Evolutionary conservation across 2,329 filamentous ascomycete species (phyloP).

Genomic region (Ceratocystis papillata): DNA sequence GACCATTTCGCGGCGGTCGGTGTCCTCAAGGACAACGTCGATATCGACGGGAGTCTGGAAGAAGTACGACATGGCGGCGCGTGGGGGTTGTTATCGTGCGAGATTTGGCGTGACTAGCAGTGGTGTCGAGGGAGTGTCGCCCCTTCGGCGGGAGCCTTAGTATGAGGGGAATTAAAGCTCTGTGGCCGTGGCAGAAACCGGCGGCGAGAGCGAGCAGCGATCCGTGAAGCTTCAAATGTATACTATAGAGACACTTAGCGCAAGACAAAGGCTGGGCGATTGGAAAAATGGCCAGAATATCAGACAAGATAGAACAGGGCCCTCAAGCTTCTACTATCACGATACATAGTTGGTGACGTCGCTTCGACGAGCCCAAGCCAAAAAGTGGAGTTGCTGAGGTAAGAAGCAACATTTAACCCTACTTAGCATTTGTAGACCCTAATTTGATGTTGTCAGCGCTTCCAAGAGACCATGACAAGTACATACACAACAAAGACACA

Average conservation of each 20-base stretch:
- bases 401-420: neutral
- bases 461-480: too few species aligned
- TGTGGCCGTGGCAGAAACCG: neutral
- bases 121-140: neutral
- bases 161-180: neutral
- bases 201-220: neutral
- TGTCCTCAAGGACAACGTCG: conserved; percentile 92
- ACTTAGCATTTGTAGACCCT: neutral
- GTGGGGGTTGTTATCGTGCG: conserved; percentile 10
- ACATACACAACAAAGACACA: too few species aligned
- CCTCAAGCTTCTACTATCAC: neutral
- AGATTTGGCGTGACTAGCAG: neutral
- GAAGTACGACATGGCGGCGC: conserved; percentile 74
- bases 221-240: neutral
- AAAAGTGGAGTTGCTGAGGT: conserved; percentile 6
- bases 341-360: conserved; percentile 6
- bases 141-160: neutral
- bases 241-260: neutral
- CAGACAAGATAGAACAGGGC: neutral
- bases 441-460: neutral
- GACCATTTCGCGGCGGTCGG: conserved; percentile 86
- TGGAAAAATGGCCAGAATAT: too few species aligned
- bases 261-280: neutral
- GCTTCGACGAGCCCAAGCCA: neutral
- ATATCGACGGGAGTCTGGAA: conserved; percentile 98